Percentiles rank a stretch among this genome's conserved stretches.
Evolutionary conservation across 2,329 filamentous ascomycete species (phyloP).

Genomic region (Amesomyces nigricolor): DNA sequence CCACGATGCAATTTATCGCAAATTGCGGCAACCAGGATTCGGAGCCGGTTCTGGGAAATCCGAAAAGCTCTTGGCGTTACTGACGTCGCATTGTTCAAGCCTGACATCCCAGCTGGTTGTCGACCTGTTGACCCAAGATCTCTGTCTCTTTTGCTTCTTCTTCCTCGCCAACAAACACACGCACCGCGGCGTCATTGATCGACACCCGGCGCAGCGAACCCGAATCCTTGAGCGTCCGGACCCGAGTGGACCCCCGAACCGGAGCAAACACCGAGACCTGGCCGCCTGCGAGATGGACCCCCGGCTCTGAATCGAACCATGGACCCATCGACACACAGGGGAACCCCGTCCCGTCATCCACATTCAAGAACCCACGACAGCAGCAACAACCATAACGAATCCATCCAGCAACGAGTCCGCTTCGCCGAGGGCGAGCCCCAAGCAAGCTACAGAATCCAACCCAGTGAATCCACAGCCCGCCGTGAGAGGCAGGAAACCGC

Average conservation of each 20-base stretch:
- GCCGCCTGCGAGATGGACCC: slow-evolving; percentile 18
- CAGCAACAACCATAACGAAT: neutral
- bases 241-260: neutral
- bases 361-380: neutral
- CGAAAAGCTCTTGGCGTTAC: neutral
- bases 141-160: neutral
- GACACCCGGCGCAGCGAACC: neutral
- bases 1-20: slow-evolving; percentile 15
- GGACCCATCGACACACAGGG: slow-evolving; percentile 15
- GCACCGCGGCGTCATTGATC: neutral
- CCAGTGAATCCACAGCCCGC: neutral
- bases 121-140: neutral
- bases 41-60: slow-evolving; percentile 6
- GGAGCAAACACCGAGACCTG: slow-evolving; percentile 2
- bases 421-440: slow-evolving; percentile 22
- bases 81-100: slow-evolving; percentile 6
- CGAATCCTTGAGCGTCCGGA: neutral
- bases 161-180: neutral
- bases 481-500: neutral
- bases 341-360: slow-evolving; percentile 16
- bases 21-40: slow-evolving; percentile 16
- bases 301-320: slow-evolving; percentile 18
- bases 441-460: slow-evolving; percentile 5
- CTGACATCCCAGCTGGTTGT: neutral
- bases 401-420: slow-evolving; percentile 16